Conservation (phyloP, 345 rosid species). For the Hevea brasiliensis region DNA sequence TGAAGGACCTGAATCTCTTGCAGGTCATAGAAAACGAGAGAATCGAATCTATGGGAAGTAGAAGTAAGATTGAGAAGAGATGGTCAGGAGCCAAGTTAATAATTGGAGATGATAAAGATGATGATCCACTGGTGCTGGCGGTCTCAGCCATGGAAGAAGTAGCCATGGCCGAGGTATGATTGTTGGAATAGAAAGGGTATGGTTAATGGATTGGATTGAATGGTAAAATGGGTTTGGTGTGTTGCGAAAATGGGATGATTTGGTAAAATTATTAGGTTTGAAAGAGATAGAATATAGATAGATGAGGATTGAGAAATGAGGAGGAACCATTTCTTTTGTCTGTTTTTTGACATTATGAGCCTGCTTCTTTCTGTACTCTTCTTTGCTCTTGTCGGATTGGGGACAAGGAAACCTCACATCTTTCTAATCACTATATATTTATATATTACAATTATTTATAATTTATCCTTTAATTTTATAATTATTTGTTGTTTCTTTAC, state of each 20-base stretch:
- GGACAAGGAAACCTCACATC: background rate
- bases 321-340: constrained; percentile 17
- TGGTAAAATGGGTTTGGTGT: no score
- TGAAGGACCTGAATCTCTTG: constrained; percentile 54
- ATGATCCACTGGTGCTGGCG: constrained; percentile 17
- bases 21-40: constrained; percentile 71
- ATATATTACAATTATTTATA: no score
- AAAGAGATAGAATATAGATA: background rate
- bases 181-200: background rate
- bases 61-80: constrained; percentile 69
- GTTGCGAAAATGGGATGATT: no score
- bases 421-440: no score
- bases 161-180: background rate
- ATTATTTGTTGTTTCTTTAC: no score
- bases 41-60: constrained; percentile 72
- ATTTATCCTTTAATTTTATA: no score
- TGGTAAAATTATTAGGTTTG: background rate
- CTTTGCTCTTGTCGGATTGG: background rate
- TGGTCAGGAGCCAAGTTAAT: constrained; percentile 56
- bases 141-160: constrained; percentile 37
- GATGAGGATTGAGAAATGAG: background rate
- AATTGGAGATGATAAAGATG: constrained; percentile 37
- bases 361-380: background rate
- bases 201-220: no score
- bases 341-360: background rate